Evolutionary conservation across 345 rosid species (phyloP), one percentile per base, ranked within the genome.

Genomic region (Brassica incana): DNA sequence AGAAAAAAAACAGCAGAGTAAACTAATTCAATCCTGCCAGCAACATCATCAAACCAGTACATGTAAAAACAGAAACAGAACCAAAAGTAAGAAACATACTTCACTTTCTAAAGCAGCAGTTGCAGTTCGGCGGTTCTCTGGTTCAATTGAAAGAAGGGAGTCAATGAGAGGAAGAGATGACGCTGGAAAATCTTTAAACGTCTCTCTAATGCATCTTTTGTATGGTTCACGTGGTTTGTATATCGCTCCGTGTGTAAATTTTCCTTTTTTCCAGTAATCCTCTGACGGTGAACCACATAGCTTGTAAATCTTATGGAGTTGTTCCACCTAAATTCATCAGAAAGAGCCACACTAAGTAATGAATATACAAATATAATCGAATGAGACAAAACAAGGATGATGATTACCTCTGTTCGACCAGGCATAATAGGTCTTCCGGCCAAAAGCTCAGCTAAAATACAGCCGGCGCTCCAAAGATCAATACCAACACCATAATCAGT

Each of bases 401-500:
- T 56, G 63, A 59, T 2, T 54, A 95, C 99, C 99, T 95, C 99
- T 1, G 97, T 95, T 71, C 94, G 92, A 61, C 99, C 98, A 5
- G 99, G 99, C 96, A 93, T 91, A 69, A 95, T 90, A 74, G 99
- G 98, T 87, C 88, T 90, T 77, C 98, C 98, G 1, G 97, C 96
- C 74, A 93, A 85, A 45, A 95, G 70, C 85, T 95, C 99, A 18
- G 98, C 99, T 69, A 95, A 83, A 76, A 95, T 93, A 78, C 98
- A 95, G 54, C 99, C 99, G 1, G 99, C 97, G 82, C 99, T 93
- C 99, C 99, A 95, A 32, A 95, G 91, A 78, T 95, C 99, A 75
- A 95, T 86, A 65, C 96, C 98, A 2, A 89, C 96, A 76, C 92
- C 90, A 83, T 95, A 95, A 78, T 95, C 97, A 67, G 94, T 91